These are phyloP conservation scores for Scheffersomyces illinoinensis DNA, from an alignment of 1,139 yeast species.

Conservation along the genomic window DNA sequence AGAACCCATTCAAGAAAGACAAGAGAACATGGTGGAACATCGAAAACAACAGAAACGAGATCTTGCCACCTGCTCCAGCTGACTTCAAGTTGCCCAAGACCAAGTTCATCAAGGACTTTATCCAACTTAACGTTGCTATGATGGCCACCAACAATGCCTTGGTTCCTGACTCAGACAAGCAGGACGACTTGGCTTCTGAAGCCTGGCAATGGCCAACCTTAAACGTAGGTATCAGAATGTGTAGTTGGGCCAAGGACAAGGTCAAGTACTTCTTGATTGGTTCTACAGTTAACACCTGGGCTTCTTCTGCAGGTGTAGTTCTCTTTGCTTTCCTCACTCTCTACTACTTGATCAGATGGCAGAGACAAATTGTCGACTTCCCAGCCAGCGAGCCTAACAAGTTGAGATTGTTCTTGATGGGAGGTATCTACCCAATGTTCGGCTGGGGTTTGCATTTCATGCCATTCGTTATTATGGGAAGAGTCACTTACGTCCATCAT, in stretches of 20 bases:
- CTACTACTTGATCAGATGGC: constrained; percentile 80
- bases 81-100: constrained; percentile 82
- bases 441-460: constrained; percentile 94
- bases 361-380: constrained; percentile 83
- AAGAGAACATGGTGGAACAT: constrained; percentile 98
- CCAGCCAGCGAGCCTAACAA: constrained; percentile 31
- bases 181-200: constrained; percentile 84
- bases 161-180: constrained; percentile 89
- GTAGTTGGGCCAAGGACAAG: constrained; percentile 87
- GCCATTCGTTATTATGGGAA: constrained; percentile 92
- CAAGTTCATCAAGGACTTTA: constrained; percentile 81
- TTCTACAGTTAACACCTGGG: constrained; percentile 93
- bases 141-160: constrained; percentile 98
- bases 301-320: constrained; percentile 71
- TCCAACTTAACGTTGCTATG: constrained; percentile 95
- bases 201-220: constrained; percentile 99
- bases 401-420: constrained; percentile 53
- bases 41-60: constrained; percentile 77
- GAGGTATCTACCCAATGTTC: constrained; percentile 86
- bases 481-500: constrained; percentile 97
- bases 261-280: constrained; percentile 88
- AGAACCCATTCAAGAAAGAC: constrained; percentile 76
- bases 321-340: constrained; percentile 59
- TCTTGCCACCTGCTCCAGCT: constrained; percentile 71
- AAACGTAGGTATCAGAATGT: constrained; percentile 88